phyloP scores from a whole-genome alignment of 108 stramenopile genomes.

The Stephanodiscus minutulus region DNA sequence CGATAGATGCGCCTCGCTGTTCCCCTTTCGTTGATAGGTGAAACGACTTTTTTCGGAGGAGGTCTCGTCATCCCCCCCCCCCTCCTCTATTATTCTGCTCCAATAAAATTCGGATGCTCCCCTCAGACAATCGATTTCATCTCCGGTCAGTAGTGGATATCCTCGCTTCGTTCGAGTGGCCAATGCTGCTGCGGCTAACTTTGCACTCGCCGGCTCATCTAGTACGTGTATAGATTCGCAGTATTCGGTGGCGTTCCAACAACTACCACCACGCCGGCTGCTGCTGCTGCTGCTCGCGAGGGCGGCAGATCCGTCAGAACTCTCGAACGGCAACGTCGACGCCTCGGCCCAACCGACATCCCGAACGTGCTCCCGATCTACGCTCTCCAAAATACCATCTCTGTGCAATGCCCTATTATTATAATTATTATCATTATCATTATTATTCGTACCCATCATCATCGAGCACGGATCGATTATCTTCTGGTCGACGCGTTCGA shows the following conservation, averaged over 20 bases:
- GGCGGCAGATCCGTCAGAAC: too few species aligned
- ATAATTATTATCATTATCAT: too few species aligned
- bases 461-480: background rate
- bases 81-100: slow-evolving; percentile 9
- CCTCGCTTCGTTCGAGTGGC: slow-evolving; percentile 29
- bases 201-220: too few species aligned
- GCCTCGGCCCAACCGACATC: slow-evolving; percentile 30
- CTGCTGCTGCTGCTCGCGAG: too few species aligned
- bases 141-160: slow-evolving; percentile 22
- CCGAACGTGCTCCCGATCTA: slow-evolving; percentile 17
- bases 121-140: slow-evolving; percentile 33
- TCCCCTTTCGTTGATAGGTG: slow-evolving; percentile 64
- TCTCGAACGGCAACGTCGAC: slow-evolving; percentile 30
- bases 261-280: background rate
- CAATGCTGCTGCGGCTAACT: too few species aligned
- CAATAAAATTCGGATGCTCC: slow-evolving; percentile 27
- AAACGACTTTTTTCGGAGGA: slow-evolving; percentile 43
- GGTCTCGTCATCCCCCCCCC: background rate
- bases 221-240: slow-evolving; percentile 3
- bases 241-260: slow-evolving; percentile 24
- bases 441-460: too few species aligned
- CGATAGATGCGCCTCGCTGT: slow-evolving; percentile 44
- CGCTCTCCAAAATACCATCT: slow-evolving; percentile 11
- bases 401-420: background rate
- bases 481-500: background rate